Evolutionary conservation across 2,329 filamentous ascomycete genomes (phyloP).

Genomic region (Phialocephala sp.): DNA sequence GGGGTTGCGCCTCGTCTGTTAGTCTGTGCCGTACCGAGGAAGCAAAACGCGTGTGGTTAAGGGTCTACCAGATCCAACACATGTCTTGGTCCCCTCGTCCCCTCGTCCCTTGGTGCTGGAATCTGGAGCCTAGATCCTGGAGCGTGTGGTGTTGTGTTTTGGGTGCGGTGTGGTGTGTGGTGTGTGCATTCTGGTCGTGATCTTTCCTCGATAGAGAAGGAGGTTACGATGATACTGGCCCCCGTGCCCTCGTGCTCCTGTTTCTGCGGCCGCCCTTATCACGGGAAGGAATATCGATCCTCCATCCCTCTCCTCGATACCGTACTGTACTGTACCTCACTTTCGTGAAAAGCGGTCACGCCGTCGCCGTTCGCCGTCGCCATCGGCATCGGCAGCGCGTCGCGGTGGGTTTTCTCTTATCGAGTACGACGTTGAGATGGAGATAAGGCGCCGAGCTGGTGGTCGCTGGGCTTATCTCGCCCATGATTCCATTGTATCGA

Average conservation of each 20-base stretch:
- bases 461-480: background rate
- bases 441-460: background rate
- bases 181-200: conserved; percentile 5
- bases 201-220: conserved; percentile 9
- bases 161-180: background rate
- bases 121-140: background rate
- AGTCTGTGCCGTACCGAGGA: too few relatives aligned
- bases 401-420: background rate
- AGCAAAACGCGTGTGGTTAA: background rate
- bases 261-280: background rate
- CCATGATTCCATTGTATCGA: background rate
- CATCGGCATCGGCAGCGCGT: too few relatives aligned
- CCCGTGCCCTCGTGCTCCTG: too few relatives aligned
- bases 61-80: background rate
- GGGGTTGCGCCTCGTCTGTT: background rate
- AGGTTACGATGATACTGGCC: background rate
- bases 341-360: background rate
- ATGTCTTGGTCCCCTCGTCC: too few relatives aligned
- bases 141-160: too few relatives aligned
- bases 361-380: background rate
- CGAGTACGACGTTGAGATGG: background rate
- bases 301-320: background rate
- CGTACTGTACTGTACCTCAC: too few relatives aligned
- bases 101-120: background rate
- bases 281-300: conserved; percentile 1